phyloP scores from a whole-genome alignment of 192 early-diverging fungal species.

The Entrophospora sp. region DNA sequence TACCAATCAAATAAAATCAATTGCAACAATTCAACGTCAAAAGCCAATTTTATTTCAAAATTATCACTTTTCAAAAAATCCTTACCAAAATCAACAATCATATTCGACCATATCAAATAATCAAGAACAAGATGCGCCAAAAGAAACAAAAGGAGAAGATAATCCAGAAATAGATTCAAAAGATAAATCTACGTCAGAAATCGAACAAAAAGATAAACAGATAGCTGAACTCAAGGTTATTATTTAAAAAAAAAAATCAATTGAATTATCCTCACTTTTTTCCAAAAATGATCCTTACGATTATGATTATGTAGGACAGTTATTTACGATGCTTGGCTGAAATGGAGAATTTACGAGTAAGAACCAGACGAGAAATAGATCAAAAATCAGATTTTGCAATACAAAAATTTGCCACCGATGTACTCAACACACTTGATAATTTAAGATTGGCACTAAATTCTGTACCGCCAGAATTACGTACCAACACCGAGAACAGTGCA shows the following conservation, averaged over 20 bases:
- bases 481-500: constrained; percentile 32
- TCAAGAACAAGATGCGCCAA: too few species aligned
- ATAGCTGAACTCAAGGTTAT: constrained; percentile 69
- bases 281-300: too few species aligned
- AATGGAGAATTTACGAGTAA: constrained; percentile 88
- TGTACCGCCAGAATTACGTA: constrained; percentile 59
- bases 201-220: constrained; percentile 69
- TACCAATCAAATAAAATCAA: neutral
- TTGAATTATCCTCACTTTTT: too few species aligned
- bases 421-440: constrained; percentile 87
- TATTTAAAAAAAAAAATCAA: neutral
- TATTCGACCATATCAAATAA: neutral
- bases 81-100: neutral
- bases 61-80: neutral
- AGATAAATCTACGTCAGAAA: constrained; percentile 22
- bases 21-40: neutral
- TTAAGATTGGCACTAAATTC: constrained; percentile 81
- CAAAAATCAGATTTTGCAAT: constrained; percentile 80
- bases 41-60: neutral
- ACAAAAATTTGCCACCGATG: constrained; percentile 97
- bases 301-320: constrained; percentile 50
- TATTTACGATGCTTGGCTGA: constrained; percentile 93
- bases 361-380: constrained; percentile 79
- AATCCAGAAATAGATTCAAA: too few species aligned
- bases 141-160: too few species aligned